A percentile compares a stretch with the other conserved stretches of the same genome.
phyloP scores from a whole-genome alignment of 2,329 filamentous ascomycete species.

The Bimuria novae-zelandiae region DNA sequence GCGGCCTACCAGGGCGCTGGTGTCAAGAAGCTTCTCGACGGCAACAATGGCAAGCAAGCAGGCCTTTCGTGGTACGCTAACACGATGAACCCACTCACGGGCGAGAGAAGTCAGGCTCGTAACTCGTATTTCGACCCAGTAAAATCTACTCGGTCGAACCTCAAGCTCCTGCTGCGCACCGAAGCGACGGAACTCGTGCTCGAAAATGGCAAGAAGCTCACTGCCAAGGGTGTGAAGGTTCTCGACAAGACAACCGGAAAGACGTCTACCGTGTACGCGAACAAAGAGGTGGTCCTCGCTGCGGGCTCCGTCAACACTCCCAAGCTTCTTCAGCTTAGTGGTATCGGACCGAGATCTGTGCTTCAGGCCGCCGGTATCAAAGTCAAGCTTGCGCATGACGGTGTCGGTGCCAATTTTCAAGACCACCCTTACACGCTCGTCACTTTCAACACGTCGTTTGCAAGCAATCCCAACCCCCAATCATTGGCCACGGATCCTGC shows the following conservation, averaged over 20 bases:
- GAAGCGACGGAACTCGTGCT: slow-evolving; percentile 31
- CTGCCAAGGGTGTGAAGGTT: slow-evolving; percentile 32
- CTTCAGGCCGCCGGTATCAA: slow-evolving; percentile 33
- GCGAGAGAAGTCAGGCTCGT: slow-evolving; percentile 37
- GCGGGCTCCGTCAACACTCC: slow-evolving; percentile 62
- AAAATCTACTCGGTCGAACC: slow-evolving; percentile 30
- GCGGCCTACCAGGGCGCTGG: slow-evolving; percentile 29
- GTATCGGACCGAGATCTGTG: slow-evolving; percentile 33
- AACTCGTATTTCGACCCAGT: slow-evolving; percentile 40
- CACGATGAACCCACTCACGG: slow-evolving; percentile 38
- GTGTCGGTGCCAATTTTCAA: slow-evolving; percentile 42
- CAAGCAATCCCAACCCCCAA: slow-evolving; percentile 26
- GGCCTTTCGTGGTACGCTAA: slow-evolving; percentile 46
- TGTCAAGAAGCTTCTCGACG: slow-evolving; percentile 23
- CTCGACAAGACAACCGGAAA: slow-evolving; percentile 21
- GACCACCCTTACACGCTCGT: slow-evolving; percentile 36
- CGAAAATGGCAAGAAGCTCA: slow-evolving; percentile 20
- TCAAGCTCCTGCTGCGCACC: slow-evolving; percentile 29
- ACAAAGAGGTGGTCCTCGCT: slow-evolving; percentile 62
- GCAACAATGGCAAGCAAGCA: slow-evolving; percentile 31
- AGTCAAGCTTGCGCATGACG: slow-evolving; percentile 32
- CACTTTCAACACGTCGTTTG: slow-evolving; percentile 25
- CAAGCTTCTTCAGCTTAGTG: slow-evolving; percentile 52
- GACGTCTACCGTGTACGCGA: slow-evolving; percentile 28
- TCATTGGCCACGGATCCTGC: slow-evolving; percentile 26